Conservation (phyloP, 2,329 filamentous ascomycete species). For the Dactylellina leptospora region DNA sequence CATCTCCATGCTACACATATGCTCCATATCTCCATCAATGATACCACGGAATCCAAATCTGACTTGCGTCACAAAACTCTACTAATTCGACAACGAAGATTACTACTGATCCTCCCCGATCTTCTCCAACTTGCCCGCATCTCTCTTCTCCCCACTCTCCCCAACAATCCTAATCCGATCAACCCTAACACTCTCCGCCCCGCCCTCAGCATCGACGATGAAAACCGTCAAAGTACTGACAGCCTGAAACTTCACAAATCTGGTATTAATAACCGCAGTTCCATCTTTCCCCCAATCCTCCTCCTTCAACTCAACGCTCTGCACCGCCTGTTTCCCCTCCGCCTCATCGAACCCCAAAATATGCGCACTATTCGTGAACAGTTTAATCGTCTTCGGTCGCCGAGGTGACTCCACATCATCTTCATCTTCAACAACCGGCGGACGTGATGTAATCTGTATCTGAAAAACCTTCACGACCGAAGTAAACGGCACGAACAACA, state of each 20-base stretch:
- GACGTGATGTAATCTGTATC: slow-evolving; percentile 82
- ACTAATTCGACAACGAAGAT: background rate
- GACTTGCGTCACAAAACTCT: slow-evolving; percentile 12
- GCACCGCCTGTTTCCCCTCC: slow-evolving; percentile 82
- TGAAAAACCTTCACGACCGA: slow-evolving; percentile 89
- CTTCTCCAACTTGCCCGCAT: slow-evolving; percentile 95
- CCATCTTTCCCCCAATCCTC: slow-evolving; percentile 80
- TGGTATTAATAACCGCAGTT: slow-evolving; percentile 76
- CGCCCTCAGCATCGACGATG: slow-evolving; percentile 83
- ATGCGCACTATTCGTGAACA: slow-evolving; percentile 88
- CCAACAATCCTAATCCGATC: slow-evolving; percentile 74
- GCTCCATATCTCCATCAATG: too few species aligned
- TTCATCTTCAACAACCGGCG: slow-evolving; percentile 66
- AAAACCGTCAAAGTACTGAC: slow-evolving; percentile 87
- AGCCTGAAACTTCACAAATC: slow-evolving; percentile 98
- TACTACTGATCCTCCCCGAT: slow-evolving; percentile 72
- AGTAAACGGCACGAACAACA: slow-evolving; percentile 91
- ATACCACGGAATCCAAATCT: background rate
- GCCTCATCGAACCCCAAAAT: slow-evolving; percentile 96
- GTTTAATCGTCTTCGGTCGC: slow-evolving; percentile 80
- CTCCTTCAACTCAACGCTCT: slow-evolving; percentile 76
- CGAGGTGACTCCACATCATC: slow-evolving; percentile 70
- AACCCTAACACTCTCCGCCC: slow-evolving; percentile 80
- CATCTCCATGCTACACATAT: too few species aligned
- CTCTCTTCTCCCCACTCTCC: slow-evolving; percentile 87